Percentiles rank a stretch among this genome's conserved stretches.
phyloP scores from a whole-genome alignment of 2,329 filamentous ascomycete genomes.

The Cercospora citrullina region DNA sequence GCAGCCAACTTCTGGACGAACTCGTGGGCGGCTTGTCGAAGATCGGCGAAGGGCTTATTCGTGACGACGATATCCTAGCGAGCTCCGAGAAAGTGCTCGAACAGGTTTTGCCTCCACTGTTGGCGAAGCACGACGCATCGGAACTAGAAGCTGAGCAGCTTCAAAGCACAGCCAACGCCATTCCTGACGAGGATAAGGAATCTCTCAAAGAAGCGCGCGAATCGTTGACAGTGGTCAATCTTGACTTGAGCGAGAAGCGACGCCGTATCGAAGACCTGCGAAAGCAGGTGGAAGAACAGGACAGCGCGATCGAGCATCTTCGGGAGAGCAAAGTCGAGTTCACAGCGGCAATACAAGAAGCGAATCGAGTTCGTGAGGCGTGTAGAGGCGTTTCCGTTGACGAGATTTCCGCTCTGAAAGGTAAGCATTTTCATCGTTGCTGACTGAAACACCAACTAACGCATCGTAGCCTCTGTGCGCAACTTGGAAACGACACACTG shows the following conservation, averaged over 20 bases:
- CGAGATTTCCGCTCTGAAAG: constrained; percentile 78
- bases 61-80: constrained; percentile 66
- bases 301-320: constrained; percentile 62
- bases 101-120: constrained; percentile 64
- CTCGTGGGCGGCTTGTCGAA: constrained; percentile 77
- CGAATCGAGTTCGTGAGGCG: constrained; percentile 81
- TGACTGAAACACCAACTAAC: neutral
- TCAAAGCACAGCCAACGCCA: constrained; percentile 69
- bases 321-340: constrained; percentile 68
- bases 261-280: constrained; percentile 66
- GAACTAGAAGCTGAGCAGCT: constrained; percentile 63
- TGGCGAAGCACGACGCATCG: constrained; percentile 62
- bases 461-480: constrained; percentile 63
- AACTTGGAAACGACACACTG: constrained; percentile 65
- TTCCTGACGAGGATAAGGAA: constrained; percentile 77
- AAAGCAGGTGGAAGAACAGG: constrained; percentile 66
- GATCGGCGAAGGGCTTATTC: constrained; percentile 73
- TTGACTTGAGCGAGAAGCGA: constrained; percentile 69
- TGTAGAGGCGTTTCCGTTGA: constrained; percentile 83
- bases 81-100: constrained; percentile 70
- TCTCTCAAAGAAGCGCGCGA: constrained; percentile 74
- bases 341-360: constrained; percentile 72
- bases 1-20: constrained; percentile 80
- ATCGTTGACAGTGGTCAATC: constrained; percentile 63
- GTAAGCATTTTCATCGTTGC: constrained; percentile 49